phyloP scores from a whole-genome alignment of 768 basidiomycete species.

The Daedaleopsis nitida region DNA sequence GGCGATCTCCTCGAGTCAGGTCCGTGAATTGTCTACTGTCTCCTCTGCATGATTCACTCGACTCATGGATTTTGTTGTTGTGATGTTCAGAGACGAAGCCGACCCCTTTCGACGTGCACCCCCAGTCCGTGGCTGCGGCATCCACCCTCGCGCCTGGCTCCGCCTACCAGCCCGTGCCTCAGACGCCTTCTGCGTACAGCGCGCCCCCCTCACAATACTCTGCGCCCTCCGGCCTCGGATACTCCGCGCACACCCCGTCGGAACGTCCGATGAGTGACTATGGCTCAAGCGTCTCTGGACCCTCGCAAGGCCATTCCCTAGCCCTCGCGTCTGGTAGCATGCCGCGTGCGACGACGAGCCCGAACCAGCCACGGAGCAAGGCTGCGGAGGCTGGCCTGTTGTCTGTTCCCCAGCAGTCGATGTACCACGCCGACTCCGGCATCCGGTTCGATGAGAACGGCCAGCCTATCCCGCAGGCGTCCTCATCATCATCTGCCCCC shows the following conservation, averaged over 20 bases:
- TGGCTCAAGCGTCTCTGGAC: constrained; percentile 1
- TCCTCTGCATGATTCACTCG: background rate
- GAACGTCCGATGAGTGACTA: constrained; percentile 15
- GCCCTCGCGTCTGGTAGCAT: constrained; percentile 1
- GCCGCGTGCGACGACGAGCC: background rate
- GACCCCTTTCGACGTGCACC: constrained; percentile 3
- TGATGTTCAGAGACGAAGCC: constrained; percentile 8
- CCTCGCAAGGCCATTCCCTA: constrained; percentile 3
- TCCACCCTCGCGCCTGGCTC: background rate
- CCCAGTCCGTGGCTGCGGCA: background rate
- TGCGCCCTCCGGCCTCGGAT: background rate
- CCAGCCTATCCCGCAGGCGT: background rate
- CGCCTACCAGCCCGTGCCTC: background rate
- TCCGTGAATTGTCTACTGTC: background rate
- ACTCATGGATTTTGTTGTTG: no score
- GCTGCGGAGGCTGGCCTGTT: constrained; percentile 23
- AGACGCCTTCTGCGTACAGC: constrained; percentile 1
- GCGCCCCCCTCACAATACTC: constrained; percentile 1
- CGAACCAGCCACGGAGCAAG: constrained; percentile 21
- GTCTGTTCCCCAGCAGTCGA: constrained; percentile 16
- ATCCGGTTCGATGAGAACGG: constrained; percentile 16
- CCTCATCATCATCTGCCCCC: constrained; percentile 7
- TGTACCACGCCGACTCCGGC: constrained; percentile 23
- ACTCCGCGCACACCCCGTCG: constrained; percentile 1
- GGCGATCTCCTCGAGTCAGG: constrained; percentile 9